These are phyloP conservation scores for Aurifilum marmelostoma DNA, from an alignment of 2,329 filamentous ascomycete species.

Conservation along the genomic window DNA sequence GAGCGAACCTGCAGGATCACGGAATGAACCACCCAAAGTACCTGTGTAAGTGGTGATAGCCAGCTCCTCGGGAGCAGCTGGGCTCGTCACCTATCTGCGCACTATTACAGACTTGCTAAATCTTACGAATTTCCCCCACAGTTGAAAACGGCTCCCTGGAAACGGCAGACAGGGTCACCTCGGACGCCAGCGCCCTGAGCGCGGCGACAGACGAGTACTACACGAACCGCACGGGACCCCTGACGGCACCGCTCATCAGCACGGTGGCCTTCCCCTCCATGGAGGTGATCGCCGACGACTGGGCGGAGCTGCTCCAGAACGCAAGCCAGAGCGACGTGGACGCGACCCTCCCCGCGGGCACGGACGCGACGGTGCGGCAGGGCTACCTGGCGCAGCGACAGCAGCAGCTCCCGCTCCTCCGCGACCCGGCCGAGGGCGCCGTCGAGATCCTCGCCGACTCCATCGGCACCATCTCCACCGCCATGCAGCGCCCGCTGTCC, in stretches of 20 bases:
- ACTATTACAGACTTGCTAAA: slow-evolving; percentile 8
- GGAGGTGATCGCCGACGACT: slow-evolving; percentile 28
- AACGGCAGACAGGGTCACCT: slow-evolving; percentile 29
- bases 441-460: slow-evolving; percentile 37
- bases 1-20: slow-evolving; percentile 43
- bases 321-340: slow-evolving; percentile 16
- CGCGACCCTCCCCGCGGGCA: slow-evolving; percentile 24
- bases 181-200: slow-evolving; percentile 24
- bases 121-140: slow-evolving; percentile 9
- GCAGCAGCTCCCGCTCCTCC: slow-evolving; percentile 42
- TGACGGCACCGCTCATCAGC: slow-evolving; percentile 35
- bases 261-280: slow-evolving; percentile 34
- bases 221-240: slow-evolving; percentile 33
- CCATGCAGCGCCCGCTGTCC: slow-evolving; percentile 33
- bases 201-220: slow-evolving; percentile 31
- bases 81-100: not conserved
- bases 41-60: slow-evolving; percentile 34
- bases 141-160: slow-evolving; percentile 31
- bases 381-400: slow-evolving; percentile 34
- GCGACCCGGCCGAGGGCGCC: slow-evolving; percentile 37
- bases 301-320: slow-evolving; percentile 27
- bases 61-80: no score
- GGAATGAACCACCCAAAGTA: slow-evolving; percentile 40
- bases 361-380: slow-evolving; percentile 27
- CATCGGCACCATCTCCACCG: slow-evolving; percentile 33